phyloP scores from a whole-genome alignment of 2,329 filamentous ascomycete genomes.

The Cladobotryum protrusum region DNA sequence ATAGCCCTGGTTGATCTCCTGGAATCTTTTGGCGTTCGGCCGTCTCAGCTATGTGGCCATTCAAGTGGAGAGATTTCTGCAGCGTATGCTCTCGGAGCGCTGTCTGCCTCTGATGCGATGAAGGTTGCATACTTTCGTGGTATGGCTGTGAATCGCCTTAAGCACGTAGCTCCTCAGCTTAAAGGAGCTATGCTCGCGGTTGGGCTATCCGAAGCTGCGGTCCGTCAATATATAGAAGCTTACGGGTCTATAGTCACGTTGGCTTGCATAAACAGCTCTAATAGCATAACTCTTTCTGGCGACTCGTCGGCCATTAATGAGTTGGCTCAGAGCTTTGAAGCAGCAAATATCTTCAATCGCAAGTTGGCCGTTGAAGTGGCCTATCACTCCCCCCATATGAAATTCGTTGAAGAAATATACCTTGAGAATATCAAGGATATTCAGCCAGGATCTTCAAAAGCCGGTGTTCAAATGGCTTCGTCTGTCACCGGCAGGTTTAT shows the following conservation, averaged over 20 bases:
- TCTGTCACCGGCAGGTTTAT: neutral
- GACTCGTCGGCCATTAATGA: slow-evolving; percentile 19
- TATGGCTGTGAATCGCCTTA: slow-evolving; percentile 6
- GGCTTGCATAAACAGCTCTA: slow-evolving; percentile 27
- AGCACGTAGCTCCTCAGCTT: neutral
- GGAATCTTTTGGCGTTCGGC: slow-evolving; percentile 10
- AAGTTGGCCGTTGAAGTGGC: slow-evolving; percentile 37
- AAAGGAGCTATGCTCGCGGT: slow-evolving; percentile 19
- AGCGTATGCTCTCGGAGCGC: slow-evolving; percentile 28
- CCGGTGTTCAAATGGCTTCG: slow-evolving; percentile 5
- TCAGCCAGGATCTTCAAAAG: neutral
- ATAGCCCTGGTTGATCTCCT: slow-evolving; percentile 18
- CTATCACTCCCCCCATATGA: slow-evolving; percentile 29
- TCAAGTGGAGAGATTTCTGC: slow-evolving; percentile 28
- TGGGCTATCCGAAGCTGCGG: slow-evolving; percentile 12
- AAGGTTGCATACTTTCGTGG: slow-evolving; percentile 20
- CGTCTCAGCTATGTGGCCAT: slow-evolving; percentile 17
- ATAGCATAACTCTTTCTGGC: slow-evolving; percentile 30
- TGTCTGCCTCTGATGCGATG: slow-evolving; percentile 16
- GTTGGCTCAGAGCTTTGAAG: slow-evolving; percentile 16
- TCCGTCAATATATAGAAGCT: neutral
- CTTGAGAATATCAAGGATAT: slow-evolving; percentile 14
- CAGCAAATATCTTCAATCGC: slow-evolving; percentile 21
- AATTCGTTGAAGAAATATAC: slow-evolving; percentile 16
- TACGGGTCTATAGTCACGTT: slow-evolving; percentile 11